Evolutionary conservation across 2,329 filamentous ascomycete genomes (phyloP).

Genomic region (Dryadomyces sulphureus): DNA sequence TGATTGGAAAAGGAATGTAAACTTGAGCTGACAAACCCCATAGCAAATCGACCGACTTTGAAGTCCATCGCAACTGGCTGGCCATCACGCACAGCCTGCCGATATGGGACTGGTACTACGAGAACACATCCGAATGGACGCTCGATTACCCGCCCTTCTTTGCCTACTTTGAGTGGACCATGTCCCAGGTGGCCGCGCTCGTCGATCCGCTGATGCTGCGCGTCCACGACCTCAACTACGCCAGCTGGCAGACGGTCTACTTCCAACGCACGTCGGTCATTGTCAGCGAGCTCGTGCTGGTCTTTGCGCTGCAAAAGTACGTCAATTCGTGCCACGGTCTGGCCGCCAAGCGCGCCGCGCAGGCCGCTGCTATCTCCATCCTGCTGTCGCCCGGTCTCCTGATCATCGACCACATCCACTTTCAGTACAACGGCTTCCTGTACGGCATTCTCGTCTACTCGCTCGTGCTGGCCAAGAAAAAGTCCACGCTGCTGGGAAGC

Average conservation of each 20-base stretch:
- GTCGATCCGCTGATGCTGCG: conserved; percentile 71
- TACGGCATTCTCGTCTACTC: conserved; percentile 85
- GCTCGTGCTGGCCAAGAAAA: conserved; percentile 64
- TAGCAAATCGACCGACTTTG: conserved; percentile 98
- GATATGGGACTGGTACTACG: conserved; percentile 83
- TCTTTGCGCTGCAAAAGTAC: conserved; percentile 69
- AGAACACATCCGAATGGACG: conserved; percentile 98
- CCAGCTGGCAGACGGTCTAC: conserved; percentile 86
- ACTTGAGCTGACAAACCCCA: conserved; percentile 8
- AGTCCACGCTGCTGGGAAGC: conserved; percentile 59
- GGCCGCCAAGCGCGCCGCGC: conserved; percentile 56
- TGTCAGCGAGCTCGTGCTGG: conserved; percentile 65
- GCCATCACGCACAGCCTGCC: conserved; percentile 87
- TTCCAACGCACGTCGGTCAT: conserved; percentile 90
- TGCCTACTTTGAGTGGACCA: conserved; percentile 86
- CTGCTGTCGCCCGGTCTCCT: conserved; percentile 83
- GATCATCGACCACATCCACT: conserved; percentile 97
- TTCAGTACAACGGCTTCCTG: conserved; percentile 97
- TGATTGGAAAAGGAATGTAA: neutral
- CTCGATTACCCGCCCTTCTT: conserved; percentile 98
- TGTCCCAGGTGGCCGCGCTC: conserved; percentile 67
- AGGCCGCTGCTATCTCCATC: conserved; percentile 77
- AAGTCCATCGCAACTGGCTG: conserved; percentile 97
- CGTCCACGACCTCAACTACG: conserved; percentile 68
- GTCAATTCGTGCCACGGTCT: conserved; percentile 51